These are phyloP conservation scores for Ambrosiella xylebori DNA, from an alignment of 2,329 filamentous ascomycete genomes.

Conservation along the genomic window DNA sequence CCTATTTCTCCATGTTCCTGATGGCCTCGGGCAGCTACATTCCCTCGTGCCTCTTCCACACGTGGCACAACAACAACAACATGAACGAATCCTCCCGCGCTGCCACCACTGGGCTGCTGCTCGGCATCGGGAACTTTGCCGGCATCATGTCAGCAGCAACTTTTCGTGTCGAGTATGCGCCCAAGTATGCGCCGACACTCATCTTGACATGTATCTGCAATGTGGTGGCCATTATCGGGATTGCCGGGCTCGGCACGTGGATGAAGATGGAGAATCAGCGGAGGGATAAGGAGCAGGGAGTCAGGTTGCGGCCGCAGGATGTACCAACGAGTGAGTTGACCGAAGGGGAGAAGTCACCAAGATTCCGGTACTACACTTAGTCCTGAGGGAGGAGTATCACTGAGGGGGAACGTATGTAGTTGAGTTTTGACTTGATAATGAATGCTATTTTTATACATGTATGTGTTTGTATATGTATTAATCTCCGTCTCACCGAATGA, in stretches of 20 bases:
- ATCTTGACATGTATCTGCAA: slow-evolving; percentile 25
- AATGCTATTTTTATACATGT: background rate
- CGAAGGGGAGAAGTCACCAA: slow-evolving; percentile 22
- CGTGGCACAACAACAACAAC: slow-evolving; percentile 37
- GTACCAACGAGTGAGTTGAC: slow-evolving; percentile 23
- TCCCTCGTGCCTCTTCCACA: slow-evolving; percentile 28
- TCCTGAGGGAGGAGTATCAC: background rate
- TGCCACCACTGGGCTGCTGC: slow-evolving; percentile 21
- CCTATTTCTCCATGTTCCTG: slow-evolving; percentile 34
- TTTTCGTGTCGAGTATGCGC: slow-evolving; percentile 30
- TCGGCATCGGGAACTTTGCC: slow-evolving; percentile 31
- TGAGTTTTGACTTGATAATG: too few species aligned
- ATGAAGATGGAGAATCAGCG: slow-evolving; percentile 28
- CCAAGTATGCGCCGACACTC: slow-evolving; percentile 30
- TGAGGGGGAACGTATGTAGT: background rate
- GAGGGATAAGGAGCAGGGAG: slow-evolving; percentile 23
- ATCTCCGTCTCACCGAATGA: background rate
- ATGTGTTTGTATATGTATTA: background rate
- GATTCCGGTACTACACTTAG: slow-evolving; percentile 22
- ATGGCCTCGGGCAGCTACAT: slow-evolving; percentile 29
- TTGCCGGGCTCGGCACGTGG: slow-evolving; percentile 24
- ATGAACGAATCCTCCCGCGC: slow-evolving; percentile 25
- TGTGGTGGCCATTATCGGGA: slow-evolving; percentile 24
- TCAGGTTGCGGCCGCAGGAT: slow-evolving; percentile 21
- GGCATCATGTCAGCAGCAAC: slow-evolving; percentile 29